Base-by-base conservation (phyloP, 2,329 filamentous ascomycete genomes). In the Rugonectria rugulosa region DNA sequence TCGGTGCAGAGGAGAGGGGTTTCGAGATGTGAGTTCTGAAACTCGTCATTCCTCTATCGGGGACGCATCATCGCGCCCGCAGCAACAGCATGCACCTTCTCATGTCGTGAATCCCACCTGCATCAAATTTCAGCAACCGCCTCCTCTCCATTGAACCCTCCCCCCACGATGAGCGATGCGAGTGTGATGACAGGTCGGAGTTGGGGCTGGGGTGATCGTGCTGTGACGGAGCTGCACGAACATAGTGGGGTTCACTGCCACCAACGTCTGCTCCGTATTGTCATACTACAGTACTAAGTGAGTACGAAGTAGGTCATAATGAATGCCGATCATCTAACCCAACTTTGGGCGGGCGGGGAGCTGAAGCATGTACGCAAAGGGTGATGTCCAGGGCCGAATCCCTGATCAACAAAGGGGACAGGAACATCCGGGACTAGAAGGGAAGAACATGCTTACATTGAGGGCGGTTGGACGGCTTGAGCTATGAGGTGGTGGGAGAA, bases 41-140 rank as follows among this genome's bases (percentile, higher is more conserved):
- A n/a, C n/a, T n/a, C n/a, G n/a, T n/a, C n/a, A 36, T 40, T 36
- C 40, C 19, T 52, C 37, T 40, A 17, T 40, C 37, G 36, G 53
- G 40, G 47, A 47, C 51, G 53, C 55, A 60, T 56, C 15, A 32
- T 46, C 20, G 53, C 41, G 46, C 40, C 40, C 40, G 46, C 21
- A 27, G n/a, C 29, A 12, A 17, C 29, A 14, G 29, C 12, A 14
- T 32, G 34, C 24, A 48, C 47, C 7, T 24, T 24, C 17, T 50
- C 40, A 19, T 57, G 10, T 12, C 10, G 23, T n/a, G 43, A 42
- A 47, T 53, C 36, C 43, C n/a, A 32, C 34, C 42, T 14, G 38
- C 32, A 24, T 26, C 20, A 31, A 15, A 38, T 31, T 19, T 20
- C 12, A 31, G 32, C 43, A 23, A 32, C 48, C n/a, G n/a, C n/a